Evolutionary conservation across 345 rosid genomes (phyloP).

Genomic region (Camelina hispida): DNA sequence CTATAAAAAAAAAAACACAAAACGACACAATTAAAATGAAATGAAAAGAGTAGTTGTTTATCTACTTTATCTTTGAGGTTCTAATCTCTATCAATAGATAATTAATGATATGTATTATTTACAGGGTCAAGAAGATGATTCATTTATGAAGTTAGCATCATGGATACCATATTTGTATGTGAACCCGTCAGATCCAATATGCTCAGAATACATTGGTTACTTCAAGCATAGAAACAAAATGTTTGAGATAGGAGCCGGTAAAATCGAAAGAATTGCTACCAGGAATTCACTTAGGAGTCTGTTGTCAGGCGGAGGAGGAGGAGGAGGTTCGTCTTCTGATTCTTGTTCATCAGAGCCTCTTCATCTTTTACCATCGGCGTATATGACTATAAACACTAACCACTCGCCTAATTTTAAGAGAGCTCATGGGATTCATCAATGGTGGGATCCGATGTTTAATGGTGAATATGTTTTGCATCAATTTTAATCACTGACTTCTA

Average conservation of each 20-base stretch:
- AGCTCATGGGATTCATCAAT: slow-evolving; percentile 77
- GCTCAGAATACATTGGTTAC: slow-evolving; percentile 66
- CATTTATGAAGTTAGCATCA: slow-evolving; percentile 47
- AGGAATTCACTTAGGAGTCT: slow-evolving; percentile 54
- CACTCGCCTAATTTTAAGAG: slow-evolving; percentile 51
- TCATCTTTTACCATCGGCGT: slow-evolving; percentile 70
- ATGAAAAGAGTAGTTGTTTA: neutral
- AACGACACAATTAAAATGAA: too few relatives aligned
- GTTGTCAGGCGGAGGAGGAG: slow-evolving; percentile 40
- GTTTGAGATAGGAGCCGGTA: slow-evolving; percentile 60
- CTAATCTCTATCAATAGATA: neutral
- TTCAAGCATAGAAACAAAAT: slow-evolving; percentile 70
- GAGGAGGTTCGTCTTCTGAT: slow-evolving; percentile 14
- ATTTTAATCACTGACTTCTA: slow-evolving; percentile 16
- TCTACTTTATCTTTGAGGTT: neutral
- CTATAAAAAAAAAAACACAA: too few relatives aligned
- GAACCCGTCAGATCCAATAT: slow-evolving; percentile 60
- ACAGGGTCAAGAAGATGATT: slow-evolving; percentile 41
- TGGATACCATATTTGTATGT: slow-evolving; percentile 65
- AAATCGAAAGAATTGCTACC: slow-evolving; percentile 56
- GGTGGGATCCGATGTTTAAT: slow-evolving; percentile 65
- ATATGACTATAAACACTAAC: slow-evolving; percentile 48
- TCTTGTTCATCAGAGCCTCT: slow-evolving; percentile 48
- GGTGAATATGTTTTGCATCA: slow-evolving; percentile 48
- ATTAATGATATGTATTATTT: neutral